These are phyloP conservation scores for Pelargonium fulgidum DNA, from an alignment of 441 rosid genomes.

Conservation along the genomic window DNA sequence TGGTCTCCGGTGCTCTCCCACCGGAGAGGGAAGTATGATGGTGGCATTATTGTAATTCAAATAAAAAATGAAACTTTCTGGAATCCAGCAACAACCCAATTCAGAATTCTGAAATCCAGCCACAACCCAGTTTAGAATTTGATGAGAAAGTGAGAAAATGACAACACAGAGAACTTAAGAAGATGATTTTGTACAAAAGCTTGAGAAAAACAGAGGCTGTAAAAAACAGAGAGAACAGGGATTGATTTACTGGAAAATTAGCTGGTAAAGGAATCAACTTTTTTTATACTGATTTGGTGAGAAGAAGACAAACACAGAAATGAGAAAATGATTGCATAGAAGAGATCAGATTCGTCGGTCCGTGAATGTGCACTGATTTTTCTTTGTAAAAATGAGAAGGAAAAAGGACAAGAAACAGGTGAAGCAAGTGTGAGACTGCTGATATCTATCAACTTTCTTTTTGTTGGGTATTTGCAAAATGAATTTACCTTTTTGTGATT, in stretches of 20 bases:
- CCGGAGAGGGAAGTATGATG: slow-evolving; percentile 79
- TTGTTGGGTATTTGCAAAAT: not conserved
- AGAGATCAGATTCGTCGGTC: not conserved
- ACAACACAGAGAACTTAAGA: not conserved
- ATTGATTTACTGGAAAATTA: not conserved
- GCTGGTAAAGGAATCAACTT: not conserved
- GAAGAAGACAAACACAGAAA: not conserved
- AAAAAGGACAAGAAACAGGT: not conserved
- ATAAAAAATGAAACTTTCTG: not conserved
- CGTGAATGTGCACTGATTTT: not conserved
- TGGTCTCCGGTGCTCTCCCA: slow-evolving; percentile 99
- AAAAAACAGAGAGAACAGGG: not conserved
- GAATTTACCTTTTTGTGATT: not conserved
- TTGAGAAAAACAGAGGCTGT: not conserved
- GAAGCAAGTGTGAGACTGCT: too few species aligned
- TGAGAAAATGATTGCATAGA: slow-evolving; percentile 5
- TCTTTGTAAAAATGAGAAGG: not conserved
- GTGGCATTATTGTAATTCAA: slow-evolving; percentile 41
- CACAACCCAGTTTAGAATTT: not conserved
- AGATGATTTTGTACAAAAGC: not conserved
- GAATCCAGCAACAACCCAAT: not conserved
- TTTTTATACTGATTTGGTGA: not conserved
- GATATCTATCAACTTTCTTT: not conserved
- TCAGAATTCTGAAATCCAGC: not conserved
- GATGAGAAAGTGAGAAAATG: not conserved